A percentile compares a stretch with the other conserved stretches of the same genome.
Evolutionary conservation across 805 yeast genomes (phyloP).

Genomic region (Candida khao-thaluensis): DNA sequence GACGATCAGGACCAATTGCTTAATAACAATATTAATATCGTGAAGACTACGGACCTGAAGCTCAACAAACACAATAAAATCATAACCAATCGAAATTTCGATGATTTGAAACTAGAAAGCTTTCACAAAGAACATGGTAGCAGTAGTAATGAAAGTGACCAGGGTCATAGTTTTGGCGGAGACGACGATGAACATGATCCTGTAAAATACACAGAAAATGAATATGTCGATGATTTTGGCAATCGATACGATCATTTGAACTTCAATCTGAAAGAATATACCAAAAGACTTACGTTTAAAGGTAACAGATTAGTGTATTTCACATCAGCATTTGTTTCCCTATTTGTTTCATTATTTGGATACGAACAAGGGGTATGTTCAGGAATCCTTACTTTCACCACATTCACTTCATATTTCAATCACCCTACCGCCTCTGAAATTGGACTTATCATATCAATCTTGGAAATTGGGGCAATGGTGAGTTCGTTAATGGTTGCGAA

Average conservation of each 20-base stretch:
- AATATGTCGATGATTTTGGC: slow-evolving; percentile 31
- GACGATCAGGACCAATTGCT: slow-evolving; percentile 10
- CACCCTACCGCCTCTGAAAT: slow-evolving; percentile 72
- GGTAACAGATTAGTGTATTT: slow-evolving; percentile 42
- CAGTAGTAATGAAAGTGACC: slow-evolving; percentile 5
- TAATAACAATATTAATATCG: slow-evolving; percentile 1
- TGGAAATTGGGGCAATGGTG: slow-evolving; percentile 84
- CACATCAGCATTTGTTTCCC: slow-evolving; percentile 45
- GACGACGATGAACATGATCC: slow-evolving; percentile 17
- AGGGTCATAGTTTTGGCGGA: slow-evolving; percentile 1
- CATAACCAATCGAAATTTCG: slow-evolving; percentile 15
- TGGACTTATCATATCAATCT: slow-evolving; percentile 84
- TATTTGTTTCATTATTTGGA: slow-evolving; percentile 42
- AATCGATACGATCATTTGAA: slow-evolving; percentile 36
- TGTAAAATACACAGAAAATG: slow-evolving; percentile 14
- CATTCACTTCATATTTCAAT: slow-evolving; percentile 67
- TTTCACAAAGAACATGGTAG: slow-evolving; percentile 11
- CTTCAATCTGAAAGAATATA: slow-evolving; percentile 35
- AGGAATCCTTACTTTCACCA: slow-evolving; percentile 73
- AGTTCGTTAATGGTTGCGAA: slow-evolving; percentile 78
- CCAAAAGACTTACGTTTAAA: slow-evolving; percentile 32
- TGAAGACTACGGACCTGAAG: slow-evolving; percentile 3
- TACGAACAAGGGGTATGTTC: slow-evolving; percentile 79
- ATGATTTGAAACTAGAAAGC: slow-evolving; percentile 13
- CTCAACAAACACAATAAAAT: slow-evolving; percentile 13